A percentile compares a stretch with the other conserved stretches of the same genome.
phyloP scores from a whole-genome alignment of 306 rosid genomes.

The Cicer bijugum region DNA sequence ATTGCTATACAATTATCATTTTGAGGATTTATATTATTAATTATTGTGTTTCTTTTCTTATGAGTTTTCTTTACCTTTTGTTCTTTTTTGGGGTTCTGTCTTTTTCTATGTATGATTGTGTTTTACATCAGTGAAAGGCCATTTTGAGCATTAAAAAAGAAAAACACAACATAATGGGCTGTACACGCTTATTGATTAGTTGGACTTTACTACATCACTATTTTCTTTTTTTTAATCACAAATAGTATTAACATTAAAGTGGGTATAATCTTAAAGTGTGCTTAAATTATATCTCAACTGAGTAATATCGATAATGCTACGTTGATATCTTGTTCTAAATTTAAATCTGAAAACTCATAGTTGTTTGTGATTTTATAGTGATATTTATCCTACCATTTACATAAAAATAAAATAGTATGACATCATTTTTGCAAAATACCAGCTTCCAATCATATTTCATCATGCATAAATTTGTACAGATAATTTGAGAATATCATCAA shows the following conservation, averaged over 20 bases:
- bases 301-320: too few species aligned
- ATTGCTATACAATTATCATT: conserved; percentile 31
- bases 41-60: conserved; percentile 1
- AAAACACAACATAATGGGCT: conserved; percentile 23
- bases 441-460: too few species aligned
- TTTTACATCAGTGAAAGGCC: neutral
- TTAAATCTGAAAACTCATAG: too few species aligned
- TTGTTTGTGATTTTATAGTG: too few species aligned
- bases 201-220: neutral
- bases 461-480: too few species aligned
- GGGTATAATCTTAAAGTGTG: too few species aligned
- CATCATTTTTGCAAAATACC: too few species aligned
- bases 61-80: neutral
- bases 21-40: conserved; percentile 29
- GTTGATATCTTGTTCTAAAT: too few species aligned
- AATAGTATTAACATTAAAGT: neutral
- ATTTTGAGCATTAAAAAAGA: conserved; percentile 28
- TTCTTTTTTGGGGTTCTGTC: neutral
- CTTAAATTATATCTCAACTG: too few species aligned
- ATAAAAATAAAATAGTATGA: too few species aligned
- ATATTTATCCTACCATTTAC: too few species aligned
- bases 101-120: neutral
- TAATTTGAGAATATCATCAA: too few species aligned
- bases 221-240: neutral
- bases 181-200: neutral